These are phyloP conservation scores for Pleurotus cornucopiae DNA, from an alignment of 768 basidiomycete genomes.

Conservation along the genomic window DNA sequence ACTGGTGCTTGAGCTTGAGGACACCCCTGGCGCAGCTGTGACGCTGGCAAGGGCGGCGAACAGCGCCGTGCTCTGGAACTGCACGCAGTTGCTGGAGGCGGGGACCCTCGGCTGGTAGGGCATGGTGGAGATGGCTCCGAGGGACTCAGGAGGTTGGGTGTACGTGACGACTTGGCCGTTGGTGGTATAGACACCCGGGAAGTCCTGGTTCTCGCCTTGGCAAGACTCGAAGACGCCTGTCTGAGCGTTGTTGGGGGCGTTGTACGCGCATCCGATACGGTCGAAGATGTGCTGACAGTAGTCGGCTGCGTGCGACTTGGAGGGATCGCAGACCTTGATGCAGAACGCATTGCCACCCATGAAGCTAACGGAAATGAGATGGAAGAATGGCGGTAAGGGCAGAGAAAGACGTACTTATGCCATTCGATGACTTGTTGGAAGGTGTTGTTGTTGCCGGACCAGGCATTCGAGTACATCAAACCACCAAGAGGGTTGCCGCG, in stretches of 20 bases:
- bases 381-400: no score
- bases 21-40: not conserved
- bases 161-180: conserved; percentile 19
- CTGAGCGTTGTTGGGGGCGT: conserved; percentile 52
- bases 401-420: conserved; percentile 38
- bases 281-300: conserved; percentile 62
- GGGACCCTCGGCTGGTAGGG: conserved; percentile 13
- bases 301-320: conserved; percentile 32
- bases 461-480: conserved; percentile 62
- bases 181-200: conserved; percentile 29
- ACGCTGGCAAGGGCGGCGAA: conserved; percentile 6
- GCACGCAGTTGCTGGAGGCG: conserved; percentile 12
- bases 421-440: conserved; percentile 51
- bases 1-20: not conserved
- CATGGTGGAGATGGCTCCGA: conserved; percentile 6
- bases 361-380: conserved; percentile 32
- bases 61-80: conserved; percentile 8
- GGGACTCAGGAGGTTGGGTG: conserved; percentile 12
- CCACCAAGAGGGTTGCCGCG: conserved; percentile 51
- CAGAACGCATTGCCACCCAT: conserved; percentile 52
- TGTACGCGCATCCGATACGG: conserved; percentile 58
- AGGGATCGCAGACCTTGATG: conserved; percentile 56
- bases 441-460: conserved; percentile 1
- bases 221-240: conserved; percentile 51
- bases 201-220: conserved; percentile 44